A percentile compares a stretch with the other conserved stretches of the same genome.
Conservation (phyloP, 2,329 filamentous ascomycete species). For the Dactylellina haptotyla region DNA sequence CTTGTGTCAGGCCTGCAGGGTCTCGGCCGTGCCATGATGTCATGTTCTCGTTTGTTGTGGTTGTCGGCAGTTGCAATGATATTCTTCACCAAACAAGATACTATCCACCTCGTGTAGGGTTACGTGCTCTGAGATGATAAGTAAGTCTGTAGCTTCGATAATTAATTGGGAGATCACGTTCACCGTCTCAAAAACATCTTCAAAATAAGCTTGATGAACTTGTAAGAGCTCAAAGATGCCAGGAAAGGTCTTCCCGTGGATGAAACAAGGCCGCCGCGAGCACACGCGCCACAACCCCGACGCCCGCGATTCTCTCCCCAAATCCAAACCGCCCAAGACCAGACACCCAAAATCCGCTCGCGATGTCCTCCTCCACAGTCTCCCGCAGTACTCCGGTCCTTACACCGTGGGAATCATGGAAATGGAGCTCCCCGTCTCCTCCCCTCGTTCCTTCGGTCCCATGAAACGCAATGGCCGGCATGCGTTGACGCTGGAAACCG, state of each 20-base stretch:
- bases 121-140: too few relatives aligned
- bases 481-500: constrained; percentile 72
- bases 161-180: too few relatives aligned
- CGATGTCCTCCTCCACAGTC: constrained; percentile 74
- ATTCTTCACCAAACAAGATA: too few relatives aligned
- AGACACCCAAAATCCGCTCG: constrained; percentile 45
- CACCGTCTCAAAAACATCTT: too few relatives aligned
- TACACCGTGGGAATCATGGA: constrained; percentile 83
- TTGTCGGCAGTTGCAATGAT: too few relatives aligned
- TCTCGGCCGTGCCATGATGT: too few relatives aligned
- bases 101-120: too few relatives aligned
- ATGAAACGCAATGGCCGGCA: constrained; percentile 56
- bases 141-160: too few relatives aligned
- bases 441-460: constrained; percentile 62
- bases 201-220: not conserved
- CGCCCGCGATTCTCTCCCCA: constrained; percentile 50
- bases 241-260: constrained; percentile 33
- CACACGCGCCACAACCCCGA: constrained; percentile 52
- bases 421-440: constrained; percentile 76
- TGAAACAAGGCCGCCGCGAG: constrained; percentile 32
- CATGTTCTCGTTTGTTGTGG: too few relatives aligned
- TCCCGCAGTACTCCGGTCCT: constrained; percentile 79
- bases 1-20: too few relatives aligned
- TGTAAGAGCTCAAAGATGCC: constrained; percentile 12
- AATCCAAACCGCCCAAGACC: constrained; percentile 29